These are phyloP conservation scores for Talaromyces wortmannii DNA, from an alignment of 495 filamentous ascomycete genomes.

Conservation along the genomic window DNA sequence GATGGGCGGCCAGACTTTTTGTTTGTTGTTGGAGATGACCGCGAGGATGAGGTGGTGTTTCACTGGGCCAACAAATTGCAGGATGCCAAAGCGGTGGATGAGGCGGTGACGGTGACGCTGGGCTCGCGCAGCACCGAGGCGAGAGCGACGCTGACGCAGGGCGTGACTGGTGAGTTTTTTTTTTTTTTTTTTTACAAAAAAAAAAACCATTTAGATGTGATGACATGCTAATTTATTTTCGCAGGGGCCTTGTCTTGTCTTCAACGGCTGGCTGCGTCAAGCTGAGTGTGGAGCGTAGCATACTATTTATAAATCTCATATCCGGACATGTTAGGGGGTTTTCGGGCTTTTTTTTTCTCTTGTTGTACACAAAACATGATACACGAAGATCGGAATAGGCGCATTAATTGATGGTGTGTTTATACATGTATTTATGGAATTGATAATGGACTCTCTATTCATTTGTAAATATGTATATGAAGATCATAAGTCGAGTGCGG, in stretches of 20 bases:
- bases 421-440: not conserved
- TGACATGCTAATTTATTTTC: not conserved
- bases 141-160: slow-evolving; percentile 75
- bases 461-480: too few relatives aligned
- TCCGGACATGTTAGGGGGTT: not conserved
- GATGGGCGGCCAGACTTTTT: slow-evolving; percentile 62
- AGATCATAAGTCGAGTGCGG: too few relatives aligned
- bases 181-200: not conserved
- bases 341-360: not conserved
- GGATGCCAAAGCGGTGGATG: slow-evolving; percentile 44
- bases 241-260: slow-evolving; percentile 6
- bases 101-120: slow-evolving; percentile 76
- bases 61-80: slow-evolving; percentile 80
- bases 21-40: slow-evolving; percentile 78
- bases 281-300: not conserved
- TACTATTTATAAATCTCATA: not conserved
- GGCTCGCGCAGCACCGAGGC: slow-evolving; percentile 84
- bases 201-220: not conserved
- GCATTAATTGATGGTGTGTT: not conserved
- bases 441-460: too few relatives aligned
- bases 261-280: slow-evolving; percentile 2
- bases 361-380: not conserved
- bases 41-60: slow-evolving; percentile 89
- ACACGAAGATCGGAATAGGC: not conserved
- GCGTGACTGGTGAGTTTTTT: slow-evolving; percentile 61